These are phyloP conservation scores for Calonectria henricotiae DNA, from an alignment of 2,329 filamentous ascomycete species.

Conservation along the genomic window DNA sequence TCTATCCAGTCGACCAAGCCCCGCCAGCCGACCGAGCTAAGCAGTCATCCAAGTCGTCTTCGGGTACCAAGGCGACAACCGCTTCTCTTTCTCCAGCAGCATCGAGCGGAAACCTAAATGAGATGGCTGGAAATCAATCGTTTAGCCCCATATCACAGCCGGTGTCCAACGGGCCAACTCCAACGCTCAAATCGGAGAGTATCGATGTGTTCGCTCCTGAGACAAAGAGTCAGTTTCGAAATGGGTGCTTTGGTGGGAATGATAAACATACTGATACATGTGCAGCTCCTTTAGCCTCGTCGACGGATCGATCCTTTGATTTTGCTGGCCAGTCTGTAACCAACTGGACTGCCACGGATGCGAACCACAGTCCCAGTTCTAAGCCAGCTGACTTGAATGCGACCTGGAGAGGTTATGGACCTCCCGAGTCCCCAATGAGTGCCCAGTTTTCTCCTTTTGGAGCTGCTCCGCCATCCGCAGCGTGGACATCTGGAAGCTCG, in stretches of 20 bases:
- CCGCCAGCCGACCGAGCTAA: constrained; percentile 68
- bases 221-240: constrained; percentile 61
- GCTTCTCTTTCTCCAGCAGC: constrained; percentile 68
- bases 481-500: constrained; percentile 61
- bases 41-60: constrained; percentile 59
- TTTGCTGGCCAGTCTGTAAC: constrained; percentile 60
- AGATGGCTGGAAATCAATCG: constrained; percentile 60
- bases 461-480: constrained; percentile 60
- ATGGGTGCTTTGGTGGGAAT: constrained; percentile 41
- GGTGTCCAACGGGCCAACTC: constrained; percentile 65
- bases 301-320: constrained; percentile 39
- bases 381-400: constrained; percentile 63
- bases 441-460: constrained; percentile 68
- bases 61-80: constrained; percentile 56
- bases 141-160: constrained; percentile 65
- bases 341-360: constrained; percentile 65
- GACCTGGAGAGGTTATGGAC: constrained; percentile 66
- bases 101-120: constrained; percentile 61
- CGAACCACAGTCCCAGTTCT: constrained; percentile 58
- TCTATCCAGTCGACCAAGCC: constrained; percentile 88
- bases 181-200: constrained; percentile 60
- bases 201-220: constrained; percentile 60
- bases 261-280: constrained; percentile 31
- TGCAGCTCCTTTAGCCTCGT: constrained; percentile 39
- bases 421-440: constrained; percentile 68